These are phyloP conservation scores for Perilla frutescens DNA, from an alignment of 257 asterid genomes.

Conservation along the genomic window DNA sequence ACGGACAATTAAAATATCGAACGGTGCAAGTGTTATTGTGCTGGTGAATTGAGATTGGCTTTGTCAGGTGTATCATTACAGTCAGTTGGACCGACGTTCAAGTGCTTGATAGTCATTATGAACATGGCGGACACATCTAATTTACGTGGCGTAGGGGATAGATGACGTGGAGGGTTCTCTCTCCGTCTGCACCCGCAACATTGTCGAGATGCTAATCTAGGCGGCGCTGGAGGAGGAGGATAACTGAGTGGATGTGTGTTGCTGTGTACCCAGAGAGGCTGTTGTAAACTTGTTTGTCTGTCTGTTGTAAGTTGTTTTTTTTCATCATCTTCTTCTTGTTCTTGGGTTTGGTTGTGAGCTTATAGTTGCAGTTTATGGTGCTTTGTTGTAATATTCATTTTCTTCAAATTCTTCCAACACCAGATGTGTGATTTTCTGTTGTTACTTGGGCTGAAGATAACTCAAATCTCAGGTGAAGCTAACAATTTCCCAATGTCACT, in stretches of 20 bases:
- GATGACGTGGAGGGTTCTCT: slow-evolving; percentile 26
- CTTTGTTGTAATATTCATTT: slow-evolving; percentile 19
- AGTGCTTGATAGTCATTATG: slow-evolving; percentile 10
- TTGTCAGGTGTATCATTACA: slow-evolving; percentile 32
- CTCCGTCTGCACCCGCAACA: neutral
- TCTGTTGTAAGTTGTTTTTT: slow-evolving; percentile 12
- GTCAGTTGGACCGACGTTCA: neutral
- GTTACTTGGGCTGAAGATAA: no score
- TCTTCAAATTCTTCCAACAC: slow-evolving; percentile 15
- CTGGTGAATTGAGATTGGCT: slow-evolving; percentile 3
- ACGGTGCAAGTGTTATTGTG: neutral
- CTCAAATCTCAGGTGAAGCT: no score
- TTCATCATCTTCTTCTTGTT: neutral
- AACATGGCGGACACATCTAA: slow-evolving; percentile 21
- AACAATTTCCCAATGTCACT: no score
- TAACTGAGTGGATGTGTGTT: slow-evolving; percentile 6
- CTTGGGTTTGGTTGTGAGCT: slow-evolving; percentile 24
- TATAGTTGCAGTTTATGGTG: slow-evolving; percentile 14
- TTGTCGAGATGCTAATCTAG: slow-evolving; percentile 13
- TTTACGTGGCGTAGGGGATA: slow-evolving; percentile 30
- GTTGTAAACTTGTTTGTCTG: slow-evolving; percentile 35
- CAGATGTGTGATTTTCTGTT: neutral
- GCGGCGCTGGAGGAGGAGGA: slow-evolving; percentile 13
- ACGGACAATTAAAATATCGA: no score
- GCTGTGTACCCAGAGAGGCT: slow-evolving; percentile 13